Percentiles rank a stretch among this genome's conserved stretches.
Evolutionary conservation across 306 rosid species (phyloP).

Genomic region (Carpinus fangiana): DNA sequence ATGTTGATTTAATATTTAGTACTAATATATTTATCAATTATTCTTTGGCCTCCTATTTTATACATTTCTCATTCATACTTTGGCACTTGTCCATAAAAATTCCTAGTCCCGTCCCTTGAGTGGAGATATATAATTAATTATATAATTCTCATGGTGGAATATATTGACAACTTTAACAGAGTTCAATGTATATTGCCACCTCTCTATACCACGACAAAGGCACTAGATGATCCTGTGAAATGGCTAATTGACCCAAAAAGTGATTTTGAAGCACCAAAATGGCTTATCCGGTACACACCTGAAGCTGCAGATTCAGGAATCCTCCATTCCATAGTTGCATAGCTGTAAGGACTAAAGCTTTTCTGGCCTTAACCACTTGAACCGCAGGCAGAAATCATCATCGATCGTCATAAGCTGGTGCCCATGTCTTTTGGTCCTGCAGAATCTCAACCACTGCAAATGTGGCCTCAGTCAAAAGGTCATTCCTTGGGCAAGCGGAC

Average conservation of each 20-base stretch:
- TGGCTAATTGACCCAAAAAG: slow-evolving; percentile 64
- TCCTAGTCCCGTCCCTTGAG: too few relatives aligned
- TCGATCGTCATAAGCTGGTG: slow-evolving; percentile 83
- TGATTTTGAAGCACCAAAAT: slow-evolving; percentile 82
- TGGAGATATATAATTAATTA: not conserved
- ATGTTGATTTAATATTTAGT: too few relatives aligned
- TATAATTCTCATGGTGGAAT: not conserved
- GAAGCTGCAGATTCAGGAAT: slow-evolving; percentile 57
- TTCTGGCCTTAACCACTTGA: slow-evolving; percentile 79
- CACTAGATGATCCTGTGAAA: slow-evolving; percentile 86
- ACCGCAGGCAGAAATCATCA: slow-evolving; percentile 89
- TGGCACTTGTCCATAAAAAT: too few relatives aligned
- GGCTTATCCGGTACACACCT: slow-evolving; percentile 74
- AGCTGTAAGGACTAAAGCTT: slow-evolving; percentile 63
- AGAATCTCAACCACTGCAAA: slow-evolving; percentile 77
- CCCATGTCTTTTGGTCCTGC: slow-evolving; percentile 56
- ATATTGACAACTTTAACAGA: not conserved
- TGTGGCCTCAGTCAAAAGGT: slow-evolving; percentile 92
- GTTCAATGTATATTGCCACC: not conserved
- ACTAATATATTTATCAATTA: too few relatives aligned
- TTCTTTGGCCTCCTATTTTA: too few relatives aligned
- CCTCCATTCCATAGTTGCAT: slow-evolving; percentile 83
- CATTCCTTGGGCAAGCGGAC: slow-evolving; percentile 95
- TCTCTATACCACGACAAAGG: slow-evolving; percentile 55
- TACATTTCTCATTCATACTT: too few relatives aligned